phyloP scores from a whole-genome alignment of 202 grass and related monocot species.

The Panicum virgatum region DNA sequence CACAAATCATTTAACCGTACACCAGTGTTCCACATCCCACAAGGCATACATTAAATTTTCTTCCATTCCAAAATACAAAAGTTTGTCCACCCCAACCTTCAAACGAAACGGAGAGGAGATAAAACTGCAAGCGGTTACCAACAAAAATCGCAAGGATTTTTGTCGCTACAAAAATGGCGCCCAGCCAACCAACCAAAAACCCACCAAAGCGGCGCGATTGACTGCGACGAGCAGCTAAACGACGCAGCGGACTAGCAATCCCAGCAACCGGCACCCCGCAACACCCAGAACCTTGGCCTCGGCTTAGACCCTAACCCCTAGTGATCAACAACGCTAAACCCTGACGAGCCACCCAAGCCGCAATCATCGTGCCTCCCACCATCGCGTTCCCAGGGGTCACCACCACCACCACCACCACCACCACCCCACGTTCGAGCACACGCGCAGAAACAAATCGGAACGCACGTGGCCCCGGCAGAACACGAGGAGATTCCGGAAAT shows the following conservation, averaged over 20 bases:
- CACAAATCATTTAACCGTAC: not conserved
- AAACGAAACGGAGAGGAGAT: not conserved
- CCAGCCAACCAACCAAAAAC: not conserved
- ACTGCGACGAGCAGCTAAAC: not conserved
- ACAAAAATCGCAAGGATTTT: not conserved
- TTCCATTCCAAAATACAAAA: not conserved
- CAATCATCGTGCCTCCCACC: not conserved
- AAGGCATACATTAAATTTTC: not conserved
- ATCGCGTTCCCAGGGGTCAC: not conserved
- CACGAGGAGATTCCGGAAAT: not conserved
- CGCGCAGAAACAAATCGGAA: not conserved
- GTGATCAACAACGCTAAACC: conserved; percentile 34
- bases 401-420: too few species aligned
- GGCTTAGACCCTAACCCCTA: conserved; percentile 45
- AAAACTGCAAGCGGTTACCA: not conserved
- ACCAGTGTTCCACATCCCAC: not conserved
- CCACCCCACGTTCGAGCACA: not conserved
- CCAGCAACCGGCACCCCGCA: not conserved
- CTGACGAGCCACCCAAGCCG: conserved; percentile 3
- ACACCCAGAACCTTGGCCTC: not conserved
- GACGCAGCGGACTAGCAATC: not conserved
- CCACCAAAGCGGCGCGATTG: not conserved
- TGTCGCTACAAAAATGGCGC: not conserved
- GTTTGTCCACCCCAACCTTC: not conserved
- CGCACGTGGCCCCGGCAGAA: not conserved